These are phyloP conservation scores for Phyllosticta citribraziliensis DNA, from an alignment of 2,329 filamentous ascomycete species.

Conservation along the genomic window DNA sequence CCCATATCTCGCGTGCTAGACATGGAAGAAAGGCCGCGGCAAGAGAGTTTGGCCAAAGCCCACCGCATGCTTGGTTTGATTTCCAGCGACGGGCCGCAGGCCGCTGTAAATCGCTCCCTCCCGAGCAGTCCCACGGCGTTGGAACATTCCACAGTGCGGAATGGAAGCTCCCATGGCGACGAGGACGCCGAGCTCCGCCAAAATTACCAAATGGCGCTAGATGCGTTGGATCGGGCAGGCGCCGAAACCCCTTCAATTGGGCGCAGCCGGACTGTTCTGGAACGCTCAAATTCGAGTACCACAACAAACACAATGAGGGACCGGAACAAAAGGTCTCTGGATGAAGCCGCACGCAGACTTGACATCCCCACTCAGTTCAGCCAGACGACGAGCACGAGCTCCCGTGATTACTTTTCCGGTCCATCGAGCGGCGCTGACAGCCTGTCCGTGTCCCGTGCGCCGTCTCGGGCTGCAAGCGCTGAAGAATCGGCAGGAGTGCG, in stretches of 20 bases:
- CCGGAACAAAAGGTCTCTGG: conserved; percentile 5
- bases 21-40: conserved; percentile 1
- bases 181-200: conserved; percentile 21
- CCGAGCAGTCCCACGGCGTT: conserved; percentile 2
- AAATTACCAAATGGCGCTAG: conserved; percentile 30
- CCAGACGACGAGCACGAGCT: neutral
- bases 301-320: conserved; percentile 8
- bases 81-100: conserved; percentile 3
- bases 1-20: conserved; percentile 7
- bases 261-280: conserved; percentile 7
- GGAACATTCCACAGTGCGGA: neutral
- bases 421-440: neutral
- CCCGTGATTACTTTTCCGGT: neutral
- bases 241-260: conserved; percentile 6
- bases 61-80: conserved; percentile 33
- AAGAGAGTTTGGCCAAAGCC: conserved; percentile 27
- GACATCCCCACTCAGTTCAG: conserved; percentile 4
- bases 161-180: conserved; percentile 1
- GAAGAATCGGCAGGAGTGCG: conserved; percentile 14
- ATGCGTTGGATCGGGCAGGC: conserved; percentile 16
- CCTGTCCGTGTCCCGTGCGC: conserved; percentile 1
- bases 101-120: conserved; percentile 12
- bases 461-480: conserved; percentile 8
- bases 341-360: conserved; percentile 4
- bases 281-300: neutral